phyloP scores from a whole-genome alignment of 1,284 basidiomycete genomes.

The Tremellales sp. region DNA sequence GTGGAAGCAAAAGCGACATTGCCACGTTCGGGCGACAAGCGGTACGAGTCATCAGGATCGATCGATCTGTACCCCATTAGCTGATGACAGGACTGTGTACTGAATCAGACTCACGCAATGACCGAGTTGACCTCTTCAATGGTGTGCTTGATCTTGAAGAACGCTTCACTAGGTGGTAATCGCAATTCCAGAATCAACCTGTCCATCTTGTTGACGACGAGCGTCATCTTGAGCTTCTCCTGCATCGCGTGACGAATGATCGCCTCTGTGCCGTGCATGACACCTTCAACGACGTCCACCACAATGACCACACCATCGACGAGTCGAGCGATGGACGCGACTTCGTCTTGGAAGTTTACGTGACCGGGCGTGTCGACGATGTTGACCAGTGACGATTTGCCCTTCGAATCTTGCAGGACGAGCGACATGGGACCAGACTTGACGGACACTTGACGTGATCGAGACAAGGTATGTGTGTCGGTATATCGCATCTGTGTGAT shows the following conservation, averaged over 20 bases:
- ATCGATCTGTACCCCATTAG: conserved; percentile 59
- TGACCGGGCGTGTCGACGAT: conserved; percentile 97
- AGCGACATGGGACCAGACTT: conserved; percentile 97
- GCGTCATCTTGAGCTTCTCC: conserved; percentile 83
- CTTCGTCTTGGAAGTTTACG: conserved; percentile 96
- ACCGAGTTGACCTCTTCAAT: conserved; percentile 97
- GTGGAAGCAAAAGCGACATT: conserved; percentile 98
- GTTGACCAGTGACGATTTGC: conserved; percentile 91
- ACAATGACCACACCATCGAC: conserved; percentile 93
- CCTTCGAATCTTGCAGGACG: conserved; percentile 75
- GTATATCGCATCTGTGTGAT: conserved; percentile 76
- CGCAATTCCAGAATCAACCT: conserved; percentile 93
- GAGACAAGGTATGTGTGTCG: conserved; percentile 85
- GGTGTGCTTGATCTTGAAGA: conserved; percentile 98
- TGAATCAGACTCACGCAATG: conserved; percentile 63
- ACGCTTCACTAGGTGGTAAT: conserved; percentile 91
- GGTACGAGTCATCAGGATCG: conserved; percentile 78
- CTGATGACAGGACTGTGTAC: not conserved
- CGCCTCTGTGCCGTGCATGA: conserved; percentile 85
- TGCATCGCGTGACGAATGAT: conserved; percentile 81
- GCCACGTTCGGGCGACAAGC: conserved; percentile 88
- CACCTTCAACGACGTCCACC: conserved; percentile 93
- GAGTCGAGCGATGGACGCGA: conserved; percentile 78
- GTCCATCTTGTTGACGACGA: conserved; percentile 98
- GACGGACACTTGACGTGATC: conserved; percentile 86